Evolutionary conservation across 1,284 basidiomycete genomes (phyloP).

Genomic region (Tetrapyrgos nigripes): DNA sequence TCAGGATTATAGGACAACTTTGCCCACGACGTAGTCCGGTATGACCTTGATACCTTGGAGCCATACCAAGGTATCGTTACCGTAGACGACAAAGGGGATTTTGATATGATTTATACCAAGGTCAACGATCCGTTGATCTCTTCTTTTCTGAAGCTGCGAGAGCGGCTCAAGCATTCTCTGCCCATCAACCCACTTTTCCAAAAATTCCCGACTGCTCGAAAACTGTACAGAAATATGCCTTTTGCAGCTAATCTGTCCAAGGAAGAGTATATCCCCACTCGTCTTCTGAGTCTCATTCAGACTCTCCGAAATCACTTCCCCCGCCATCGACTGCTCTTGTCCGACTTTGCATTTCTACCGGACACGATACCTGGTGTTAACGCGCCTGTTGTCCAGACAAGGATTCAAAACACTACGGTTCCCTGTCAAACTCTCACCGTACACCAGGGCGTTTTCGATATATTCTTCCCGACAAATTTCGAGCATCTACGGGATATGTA

Average conservation of each 20-base stretch:
- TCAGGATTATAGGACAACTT: slow-evolving; percentile 83
- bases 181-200: slow-evolving; percentile 66
- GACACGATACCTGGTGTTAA: slow-evolving; percentile 87
- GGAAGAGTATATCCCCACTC: slow-evolving; percentile 95
- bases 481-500: slow-evolving; percentile 87
- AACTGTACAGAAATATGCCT: slow-evolving; percentile 73
- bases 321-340: slow-evolving; percentile 88
- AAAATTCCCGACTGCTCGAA: slow-evolving; percentile 59
- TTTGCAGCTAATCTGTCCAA: slow-evolving; percentile 91
- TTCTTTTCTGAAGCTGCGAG: slow-evolving; percentile 73
- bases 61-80: slow-evolving; percentile 89
- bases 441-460: slow-evolving; percentile 97
- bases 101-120: slow-evolving; percentile 84
- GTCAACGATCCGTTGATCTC: slow-evolving; percentile 86
- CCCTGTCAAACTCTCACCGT: slow-evolving; percentile 93
- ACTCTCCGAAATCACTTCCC: slow-evolving; percentile 89
- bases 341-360: slow-evolving; percentile 91
- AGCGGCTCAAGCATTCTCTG: slow-evolving; percentile 58
- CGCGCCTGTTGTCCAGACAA: slow-evolving; percentile 96
- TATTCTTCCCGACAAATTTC: slow-evolving; percentile 98
- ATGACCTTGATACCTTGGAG: slow-evolving; percentile 77
- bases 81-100: slow-evolving; percentile 86
- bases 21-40: slow-evolving; percentile 94
- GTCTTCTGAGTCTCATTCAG: slow-evolving; percentile 86
- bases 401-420: slow-evolving; percentile 84